A percentile compares a stretch with the other conserved stretches of the same genome.
These are phyloP conservation scores for Carex scoparia DNA, from an alignment of 176 grass and related monocot genomes.

Conservation along the genomic window DNA sequence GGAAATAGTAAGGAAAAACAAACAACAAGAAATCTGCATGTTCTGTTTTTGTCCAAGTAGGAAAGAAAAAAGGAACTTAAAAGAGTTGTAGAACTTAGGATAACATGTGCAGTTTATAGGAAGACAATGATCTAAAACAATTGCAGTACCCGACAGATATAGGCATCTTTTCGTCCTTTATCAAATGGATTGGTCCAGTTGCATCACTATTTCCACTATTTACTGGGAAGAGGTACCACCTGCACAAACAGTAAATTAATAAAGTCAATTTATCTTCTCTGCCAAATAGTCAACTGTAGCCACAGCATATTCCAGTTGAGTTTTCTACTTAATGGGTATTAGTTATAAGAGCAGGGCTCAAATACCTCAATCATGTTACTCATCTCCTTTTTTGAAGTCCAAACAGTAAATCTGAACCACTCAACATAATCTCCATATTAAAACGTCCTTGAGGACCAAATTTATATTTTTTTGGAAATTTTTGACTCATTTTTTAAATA, in stretches of 20 bases:
- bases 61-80: neutral
- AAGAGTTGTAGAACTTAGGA: neutral
- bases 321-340: neutral
- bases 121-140: neutral
- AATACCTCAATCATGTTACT: too few species aligned
- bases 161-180: slow-evolving; percentile 54
- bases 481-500: too few species aligned
- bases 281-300: neutral
- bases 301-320: neutral
- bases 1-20: slow-evolving; percentile 3
- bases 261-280: neutral
- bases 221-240: slow-evolving; percentile 78
- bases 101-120: neutral
- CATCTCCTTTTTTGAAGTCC: too few species aligned
- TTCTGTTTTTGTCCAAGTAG: neutral
- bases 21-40: slow-evolving; percentile 19
- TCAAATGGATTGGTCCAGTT: slow-evolving; percentile 59
- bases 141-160: slow-evolving; percentile 57
- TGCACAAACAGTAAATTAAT: slow-evolving; percentile 20
- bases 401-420: too few species aligned
- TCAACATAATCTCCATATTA: too few species aligned
- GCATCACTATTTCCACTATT: slow-evolving; percentile 27
- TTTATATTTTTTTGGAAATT: too few species aligned
- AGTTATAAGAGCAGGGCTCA: neutral
- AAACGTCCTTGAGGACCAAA: too few species aligned